Evolutionary conservation across 352 stramenopile genomes (phyloP).

Genomic region (Thraustochytrium sp.): DNA sequence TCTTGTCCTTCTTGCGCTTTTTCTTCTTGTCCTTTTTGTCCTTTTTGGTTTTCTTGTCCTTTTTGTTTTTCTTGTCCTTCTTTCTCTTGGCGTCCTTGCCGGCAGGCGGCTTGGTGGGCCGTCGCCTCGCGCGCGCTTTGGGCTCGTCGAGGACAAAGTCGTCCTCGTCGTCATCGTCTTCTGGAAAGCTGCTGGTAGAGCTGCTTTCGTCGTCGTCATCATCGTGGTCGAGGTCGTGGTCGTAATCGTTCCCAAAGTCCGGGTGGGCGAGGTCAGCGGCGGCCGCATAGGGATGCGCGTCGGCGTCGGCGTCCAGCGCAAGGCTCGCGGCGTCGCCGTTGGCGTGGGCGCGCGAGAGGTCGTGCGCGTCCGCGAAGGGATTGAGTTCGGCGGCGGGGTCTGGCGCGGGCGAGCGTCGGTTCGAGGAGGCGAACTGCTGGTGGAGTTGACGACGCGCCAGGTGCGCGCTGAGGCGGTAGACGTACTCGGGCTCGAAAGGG

Average conservation of each 20-base stretch:
- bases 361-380: background rate
- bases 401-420: too few species aligned
- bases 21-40: background rate
- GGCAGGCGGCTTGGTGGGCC: background rate
- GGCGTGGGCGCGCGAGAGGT: background rate
- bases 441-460: background rate
- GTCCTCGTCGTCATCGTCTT: constrained; percentile 29
- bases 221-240: background rate
- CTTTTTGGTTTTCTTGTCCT: constrained; percentile 2
- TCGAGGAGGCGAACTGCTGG: too few species aligned
- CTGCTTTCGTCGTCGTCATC: constrained; percentile 9
- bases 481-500: background rate
- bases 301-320: background rate
- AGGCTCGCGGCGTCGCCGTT: background rate
- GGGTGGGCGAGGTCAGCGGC: background rate
- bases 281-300: background rate
- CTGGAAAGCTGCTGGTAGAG: too few species aligned
- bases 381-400: background rate
- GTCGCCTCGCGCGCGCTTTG: background rate
- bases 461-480: background rate
- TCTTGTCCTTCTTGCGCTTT: background rate
- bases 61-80: constrained; percentile 1
- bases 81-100: background rate
- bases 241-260: background rate
- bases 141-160: background rate